Percentiles rank a stretch among this genome's conserved stretches.
These are phyloP conservation scores for Raffaelea deltoideospora DNA, from an alignment of 2,329 filamentous ascomycete species.

Conservation along the genomic window DNA sequence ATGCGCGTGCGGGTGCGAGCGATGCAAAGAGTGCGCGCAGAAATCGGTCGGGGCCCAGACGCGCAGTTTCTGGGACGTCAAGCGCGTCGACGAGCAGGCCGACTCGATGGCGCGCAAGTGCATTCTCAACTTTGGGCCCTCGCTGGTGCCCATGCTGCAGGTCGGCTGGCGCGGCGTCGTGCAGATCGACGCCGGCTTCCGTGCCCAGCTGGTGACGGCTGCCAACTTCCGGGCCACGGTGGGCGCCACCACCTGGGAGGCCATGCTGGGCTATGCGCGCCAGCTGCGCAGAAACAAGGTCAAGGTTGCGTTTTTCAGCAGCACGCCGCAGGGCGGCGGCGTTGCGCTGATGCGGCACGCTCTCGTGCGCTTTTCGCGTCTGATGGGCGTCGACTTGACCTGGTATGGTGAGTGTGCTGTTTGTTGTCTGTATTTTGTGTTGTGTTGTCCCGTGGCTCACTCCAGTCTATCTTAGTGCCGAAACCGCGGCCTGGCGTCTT, in stretches of 20 bases:
- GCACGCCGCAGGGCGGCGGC: constrained; percentile 68
- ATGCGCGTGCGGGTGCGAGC: no score
- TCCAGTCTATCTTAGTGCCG: constrained; percentile 47
- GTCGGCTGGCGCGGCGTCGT: constrained; percentile 54
- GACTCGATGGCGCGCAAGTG: constrained; percentile 72
- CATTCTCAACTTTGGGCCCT: constrained; percentile 61
- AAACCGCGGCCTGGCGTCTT: constrained; percentile 69
- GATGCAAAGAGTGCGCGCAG: no score
- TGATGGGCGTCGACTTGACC: constrained; percentile 51
- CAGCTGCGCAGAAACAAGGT: constrained; percentile 47
- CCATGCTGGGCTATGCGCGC: constrained; percentile 46
- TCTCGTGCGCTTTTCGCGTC: constrained; percentile 53
- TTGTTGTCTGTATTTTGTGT: not conserved
- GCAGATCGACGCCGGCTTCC: constrained; percentile 53
- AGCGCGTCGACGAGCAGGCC: constrained; percentile 63
- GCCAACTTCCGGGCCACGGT: constrained; percentile 48
- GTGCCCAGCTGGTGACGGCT: constrained; percentile 40
- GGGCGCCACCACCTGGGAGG: constrained; percentile 45
- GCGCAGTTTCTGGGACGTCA: constrained; percentile 32
- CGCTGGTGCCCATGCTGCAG: constrained; percentile 50
- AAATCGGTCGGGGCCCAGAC: not conserved
- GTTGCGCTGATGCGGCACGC: constrained; percentile 74
- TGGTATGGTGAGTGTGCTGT: constrained; percentile 59
- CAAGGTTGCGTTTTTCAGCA: constrained; percentile 65
- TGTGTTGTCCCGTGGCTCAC: no score